These are phyloP conservation scores for Ilyonectria robusta DNA, from an alignment of 2,329 filamentous ascomycete species.

Conservation along the genomic window DNA sequence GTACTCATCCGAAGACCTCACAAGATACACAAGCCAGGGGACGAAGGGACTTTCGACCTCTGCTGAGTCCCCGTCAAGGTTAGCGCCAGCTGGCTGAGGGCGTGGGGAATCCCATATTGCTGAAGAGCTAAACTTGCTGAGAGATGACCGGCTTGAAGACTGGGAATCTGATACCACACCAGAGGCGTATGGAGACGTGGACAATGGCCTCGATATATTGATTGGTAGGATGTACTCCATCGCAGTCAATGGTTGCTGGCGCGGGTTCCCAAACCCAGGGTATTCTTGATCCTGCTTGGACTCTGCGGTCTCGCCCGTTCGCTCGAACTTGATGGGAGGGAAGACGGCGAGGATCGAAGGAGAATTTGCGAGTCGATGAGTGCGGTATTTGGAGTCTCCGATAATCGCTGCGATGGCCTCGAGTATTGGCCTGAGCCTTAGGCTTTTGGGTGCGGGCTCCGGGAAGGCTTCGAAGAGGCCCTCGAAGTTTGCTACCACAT, in stretches of 20 bases:
- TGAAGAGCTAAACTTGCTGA: constrained; percentile 48
- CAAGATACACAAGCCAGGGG: constrained; percentile 79
- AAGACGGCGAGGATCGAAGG: constrained; percentile 79
- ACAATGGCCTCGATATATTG: constrained; percentile 53
- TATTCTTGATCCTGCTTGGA: constrained; percentile 69
- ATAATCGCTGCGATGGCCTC: constrained; percentile 85
- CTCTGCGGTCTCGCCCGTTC: constrained; percentile 62
- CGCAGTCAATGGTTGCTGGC: constrained; percentile 52
- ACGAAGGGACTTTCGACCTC: constrained; percentile 80
- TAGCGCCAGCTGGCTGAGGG: constrained; percentile 44
- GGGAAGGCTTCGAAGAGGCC: constrained; percentile 72
- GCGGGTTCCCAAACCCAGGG: constrained; percentile 63
- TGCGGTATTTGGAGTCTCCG: constrained; percentile 82
- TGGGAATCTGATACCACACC: constrained; percentile 45
- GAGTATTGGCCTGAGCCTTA: constrained; percentile 78
- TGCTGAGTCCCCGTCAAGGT: constrained; percentile 59
- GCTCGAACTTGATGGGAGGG: constrained; percentile 69
- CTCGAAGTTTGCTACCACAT: constrained; percentile 67
- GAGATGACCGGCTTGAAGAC: constrained; percentile 47
- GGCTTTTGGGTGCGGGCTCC: constrained; percentile 69
- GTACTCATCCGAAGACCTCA: constrained; percentile 69
- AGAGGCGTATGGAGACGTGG: constrained; percentile 36
- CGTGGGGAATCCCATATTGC: constrained; percentile 52
- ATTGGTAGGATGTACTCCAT: constrained; percentile 76
- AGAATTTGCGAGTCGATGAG: constrained; percentile 78